These are phyloP conservation scores for Pseudisothecium myosuroides DNA, from an alignment of 225 moss, liverwort and hornwort genomes.

Conservation along the genomic window DNA sequence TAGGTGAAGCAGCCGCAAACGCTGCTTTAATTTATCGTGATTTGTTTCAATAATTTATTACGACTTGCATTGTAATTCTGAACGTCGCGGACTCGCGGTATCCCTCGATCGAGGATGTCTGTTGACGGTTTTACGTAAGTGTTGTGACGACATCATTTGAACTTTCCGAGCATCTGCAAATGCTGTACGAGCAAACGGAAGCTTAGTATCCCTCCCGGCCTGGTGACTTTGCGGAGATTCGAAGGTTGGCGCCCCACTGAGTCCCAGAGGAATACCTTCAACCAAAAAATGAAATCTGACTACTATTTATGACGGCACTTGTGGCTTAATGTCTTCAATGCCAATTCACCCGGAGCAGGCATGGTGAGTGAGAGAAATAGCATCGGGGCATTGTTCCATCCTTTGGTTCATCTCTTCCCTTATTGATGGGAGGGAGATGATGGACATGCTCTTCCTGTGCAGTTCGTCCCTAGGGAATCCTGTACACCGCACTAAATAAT, in stretches of 20 bases:
- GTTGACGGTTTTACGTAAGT: neutral
- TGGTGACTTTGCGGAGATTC: neutral
- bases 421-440: neutral
- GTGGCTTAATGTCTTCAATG: neutral
- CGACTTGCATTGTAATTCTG: neutral
- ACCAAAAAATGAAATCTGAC: neutral
- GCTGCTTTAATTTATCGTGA: neutral
- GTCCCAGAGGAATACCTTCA: neutral
- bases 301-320: neutral
- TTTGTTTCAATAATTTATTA: neutral
- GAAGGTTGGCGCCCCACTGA: neutral
- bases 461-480: neutral
- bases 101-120: neutral
- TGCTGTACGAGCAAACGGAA: neutral
- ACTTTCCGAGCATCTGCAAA: neutral
- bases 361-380: neutral
- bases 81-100: neutral
- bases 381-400: neutral
- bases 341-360: neutral
- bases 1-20: neutral
- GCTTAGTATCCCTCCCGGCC: neutral
- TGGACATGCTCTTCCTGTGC: neutral
- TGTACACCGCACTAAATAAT: neutral
- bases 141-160: neutral
- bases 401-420: neutral